phyloP scores from a whole-genome alignment of 164 flowering plant species.

The Nelumbo lutea region DNA sequence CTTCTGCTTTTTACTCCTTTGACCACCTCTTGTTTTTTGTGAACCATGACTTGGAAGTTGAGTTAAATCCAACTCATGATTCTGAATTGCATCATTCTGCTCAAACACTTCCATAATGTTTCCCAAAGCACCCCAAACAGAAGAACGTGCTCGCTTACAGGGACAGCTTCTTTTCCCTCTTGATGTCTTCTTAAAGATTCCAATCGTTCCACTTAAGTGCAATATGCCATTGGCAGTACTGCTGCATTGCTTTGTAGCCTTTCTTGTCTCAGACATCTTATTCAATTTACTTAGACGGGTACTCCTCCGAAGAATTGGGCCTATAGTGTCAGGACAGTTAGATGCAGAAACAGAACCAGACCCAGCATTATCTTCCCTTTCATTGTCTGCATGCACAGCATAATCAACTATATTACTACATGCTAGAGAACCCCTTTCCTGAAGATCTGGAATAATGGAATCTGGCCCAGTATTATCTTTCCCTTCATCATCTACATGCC shows the following conservation, averaged over 20 bases:
- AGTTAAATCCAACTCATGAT: conserved; percentile 14
- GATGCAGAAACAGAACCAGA: conserved; percentile 15
- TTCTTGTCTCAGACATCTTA: conserved; percentile 22
- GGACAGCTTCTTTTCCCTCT: conserved; percentile 55
- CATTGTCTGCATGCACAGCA: conserved; percentile 15
- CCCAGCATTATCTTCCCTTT: conserved; percentile 17
- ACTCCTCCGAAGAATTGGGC: conserved; percentile 30
- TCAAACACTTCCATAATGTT: conserved; percentile 30
- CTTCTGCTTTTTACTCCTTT: conserved; percentile 22
- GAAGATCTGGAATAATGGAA: conserved; percentile 13
- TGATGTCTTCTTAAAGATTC: conserved; percentile 19
- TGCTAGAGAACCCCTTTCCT: conserved; percentile 15
- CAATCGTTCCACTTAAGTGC: conserved; percentile 6
- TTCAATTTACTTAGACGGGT: conserved; percentile 23
- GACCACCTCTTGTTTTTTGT: conserved; percentile 17
- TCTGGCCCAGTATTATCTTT: conserved; percentile 15
- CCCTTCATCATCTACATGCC: conserved; percentile 18
- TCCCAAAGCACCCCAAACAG: conserved; percentile 51
- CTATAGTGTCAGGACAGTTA: conserved; percentile 18
- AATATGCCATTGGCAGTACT: conserved; percentile 16
- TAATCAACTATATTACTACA: conserved; percentile 18
- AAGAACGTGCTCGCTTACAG: conserved; percentile 49
- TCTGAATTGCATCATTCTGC: conserved; percentile 16
- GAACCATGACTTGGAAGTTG: conserved; percentile 18
- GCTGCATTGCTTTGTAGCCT: conserved; percentile 22